Conservation (phyloP, 1,284 basidiomycete genomes). For the Tetrapyrgos nigripes region DNA sequence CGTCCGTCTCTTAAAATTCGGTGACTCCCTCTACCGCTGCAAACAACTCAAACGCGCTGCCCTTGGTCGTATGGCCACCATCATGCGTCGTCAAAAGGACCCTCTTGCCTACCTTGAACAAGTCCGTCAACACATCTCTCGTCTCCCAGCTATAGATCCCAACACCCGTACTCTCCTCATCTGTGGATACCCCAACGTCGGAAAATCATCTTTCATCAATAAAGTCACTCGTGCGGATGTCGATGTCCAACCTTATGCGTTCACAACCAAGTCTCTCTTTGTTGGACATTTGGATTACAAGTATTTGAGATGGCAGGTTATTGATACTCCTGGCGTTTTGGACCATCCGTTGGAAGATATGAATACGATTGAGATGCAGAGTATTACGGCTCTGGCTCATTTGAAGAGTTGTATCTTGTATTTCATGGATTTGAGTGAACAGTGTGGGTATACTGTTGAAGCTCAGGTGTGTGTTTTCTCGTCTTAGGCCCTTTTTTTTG, state of each 20-base stretch:
- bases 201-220: conserved; percentile 98
- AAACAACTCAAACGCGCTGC: conserved; percentile 97
- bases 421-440: conserved; percentile 97
- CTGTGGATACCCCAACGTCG: conserved; percentile 97
- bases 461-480: conserved; percentile 70
- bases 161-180: conserved; percentile 96
- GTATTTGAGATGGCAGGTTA: conserved; percentile 97
- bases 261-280: conserved; percentile 97
- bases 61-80: conserved; percentile 97
- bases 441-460: conserved; percentile 94
- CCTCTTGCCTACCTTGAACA: conserved; percentile 96
- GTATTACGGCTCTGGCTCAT: conserved; percentile 95
- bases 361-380: conserved; percentile 99
- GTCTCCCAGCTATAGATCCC: conserved; percentile 94
- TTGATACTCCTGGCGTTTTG: conserved; percentile 93
- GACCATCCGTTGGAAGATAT: conserved; percentile 97
- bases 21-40: conserved; percentile 94
- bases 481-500: conserved; percentile 9
- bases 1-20: conserved; percentile 93
- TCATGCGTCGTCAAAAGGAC: conserved; percentile 97
- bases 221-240: conserved; percentile 97
- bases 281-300: conserved; percentile 98
- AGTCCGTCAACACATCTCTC: conserved; percentile 96
- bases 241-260: conserved; percentile 97
- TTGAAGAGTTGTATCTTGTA: conserved; percentile 91